Conservation (phyloP, 441 rosid genomes). For the Gossypium trilobum region DNA sequence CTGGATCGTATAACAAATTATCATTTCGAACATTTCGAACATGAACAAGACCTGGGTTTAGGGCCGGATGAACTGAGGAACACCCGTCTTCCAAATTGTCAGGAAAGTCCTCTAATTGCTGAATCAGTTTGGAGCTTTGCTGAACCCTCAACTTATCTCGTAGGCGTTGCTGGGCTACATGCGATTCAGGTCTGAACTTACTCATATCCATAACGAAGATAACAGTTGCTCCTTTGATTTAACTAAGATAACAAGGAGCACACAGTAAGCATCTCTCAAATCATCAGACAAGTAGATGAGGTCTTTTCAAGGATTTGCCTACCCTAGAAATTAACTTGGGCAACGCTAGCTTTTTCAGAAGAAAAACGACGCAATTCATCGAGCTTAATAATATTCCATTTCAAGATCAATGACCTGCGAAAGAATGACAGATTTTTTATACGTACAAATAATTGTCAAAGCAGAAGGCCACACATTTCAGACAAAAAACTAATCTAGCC, state of each 20-base stretch:
- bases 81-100: conserved; percentile 19
- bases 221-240: background rate
- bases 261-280: background rate
- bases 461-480: background rate
- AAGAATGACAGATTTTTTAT: background rate
- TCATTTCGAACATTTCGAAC: conserved; percentile 19
- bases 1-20: conserved; percentile 18
- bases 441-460: background rate
- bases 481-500: background rate
- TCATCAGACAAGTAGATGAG: background rate
- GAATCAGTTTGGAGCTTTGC: conserved; percentile 18
- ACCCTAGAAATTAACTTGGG: background rate
- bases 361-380: background rate
- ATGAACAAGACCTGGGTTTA: conserved; percentile 28
- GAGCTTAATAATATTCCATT: background rate
- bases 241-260: background rate
- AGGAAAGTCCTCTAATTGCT: conserved; percentile 21
- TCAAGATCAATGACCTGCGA: background rate
- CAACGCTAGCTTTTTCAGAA: background rate
- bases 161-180: conserved; percentile 42
- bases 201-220: conserved; percentile 26
- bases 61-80: conserved; percentile 15
- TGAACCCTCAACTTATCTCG: conserved; percentile 39
- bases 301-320: background rate
- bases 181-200: conserved; percentile 31